A percentile compares a stretch with the other conserved stretches of the same genome.
Conservation (phyloP, 2,329 filamentous ascomycete genomes). For the Epicoccum sorghinum region DNA sequence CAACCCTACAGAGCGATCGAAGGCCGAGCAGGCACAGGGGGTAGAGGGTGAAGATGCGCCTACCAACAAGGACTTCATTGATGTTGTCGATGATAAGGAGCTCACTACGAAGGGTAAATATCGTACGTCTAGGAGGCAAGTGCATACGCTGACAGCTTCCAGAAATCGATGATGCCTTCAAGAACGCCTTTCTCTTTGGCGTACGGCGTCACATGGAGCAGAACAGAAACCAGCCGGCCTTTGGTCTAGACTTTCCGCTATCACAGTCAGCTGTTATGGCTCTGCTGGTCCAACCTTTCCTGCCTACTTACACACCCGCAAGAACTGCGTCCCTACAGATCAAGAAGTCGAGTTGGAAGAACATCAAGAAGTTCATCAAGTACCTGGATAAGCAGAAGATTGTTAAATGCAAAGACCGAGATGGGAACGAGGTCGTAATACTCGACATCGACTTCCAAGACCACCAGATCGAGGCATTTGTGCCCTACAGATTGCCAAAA, state of each 20-base stretch:
- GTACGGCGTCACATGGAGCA: slow-evolving; percentile 65
- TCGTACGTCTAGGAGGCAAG: background rate
- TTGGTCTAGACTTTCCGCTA: slow-evolving; percentile 66
- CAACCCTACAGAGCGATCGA: slow-evolving; percentile 34
- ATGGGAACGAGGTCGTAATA: slow-evolving; percentile 68
- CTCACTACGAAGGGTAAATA: slow-evolving; percentile 62
- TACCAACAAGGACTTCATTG: slow-evolving; percentile 40
- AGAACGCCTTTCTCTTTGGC: slow-evolving; percentile 68
- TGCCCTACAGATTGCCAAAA: slow-evolving; percentile 67
- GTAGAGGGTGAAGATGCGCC: slow-evolving; percentile 44
- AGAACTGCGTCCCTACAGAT: slow-evolving; percentile 66
- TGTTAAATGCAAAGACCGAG: slow-evolving; percentile 69
- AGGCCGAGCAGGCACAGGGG: slow-evolving; percentile 42
- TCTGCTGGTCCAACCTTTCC: slow-evolving; percentile 68
- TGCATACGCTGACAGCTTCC: slow-evolving; percentile 4
- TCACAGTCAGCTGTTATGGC: slow-evolving; percentile 68
- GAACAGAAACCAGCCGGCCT: slow-evolving; percentile 58
- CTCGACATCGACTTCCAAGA: slow-evolving; percentile 70
- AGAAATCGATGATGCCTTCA: slow-evolving; percentile 72
- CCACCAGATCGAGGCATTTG: slow-evolving; percentile 59
- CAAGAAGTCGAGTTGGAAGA: slow-evolving; percentile 75
- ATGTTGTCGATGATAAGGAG: slow-evolving; percentile 54
- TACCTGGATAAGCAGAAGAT: slow-evolving; percentile 67
- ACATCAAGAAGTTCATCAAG: slow-evolving; percentile 72
- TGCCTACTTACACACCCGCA: slow-evolving; percentile 63